Base-by-base conservation (phyloP, 108 stramenopile genomes). In the Skeletonema potamos region DNA sequence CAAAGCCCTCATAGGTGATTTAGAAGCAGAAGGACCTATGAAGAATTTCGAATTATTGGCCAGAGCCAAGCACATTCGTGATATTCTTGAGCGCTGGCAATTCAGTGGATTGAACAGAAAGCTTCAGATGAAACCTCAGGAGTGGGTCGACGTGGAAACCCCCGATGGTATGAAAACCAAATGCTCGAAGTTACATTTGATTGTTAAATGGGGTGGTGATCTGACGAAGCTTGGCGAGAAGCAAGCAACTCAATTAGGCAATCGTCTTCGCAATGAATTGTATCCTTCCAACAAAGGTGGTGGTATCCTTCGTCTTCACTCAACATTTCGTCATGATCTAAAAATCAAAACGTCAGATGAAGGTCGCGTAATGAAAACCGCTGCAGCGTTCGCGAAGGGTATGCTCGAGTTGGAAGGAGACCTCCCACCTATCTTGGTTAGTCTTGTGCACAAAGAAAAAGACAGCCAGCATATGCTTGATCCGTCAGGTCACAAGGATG, bases 191-290 rank as follows among this genome's bases (percentile, higher is more conserved):
- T 79, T 98, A 15, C 94, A 95, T 64, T 71, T 99, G 4, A 94
- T 99, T 60, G 82, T 99, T 17, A 99, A 99, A 85, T 99, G 98
- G 98, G 99, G 99, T 11, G 99, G 99, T 0, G 97, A 97, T 62
- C 84, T 99, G 59, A 99, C 97, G 18, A 89, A 96, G 64, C 78
- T 96, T 34, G 97, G 97, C 8, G 84, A 90, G 63, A 81, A 91
- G 67, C 99, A 99, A 82, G 96, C 98, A 1, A 89, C 95, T 72
- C 73, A 74, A 61, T 84, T 99, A 36, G 99, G 99, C 6, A 86
- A 92, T 34, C 84, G 85, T 17, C 90, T 98, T 51, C 86, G 99
- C 6, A 85, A 91, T 54, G 81, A 84, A 22, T 77, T 97, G 76
- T 99, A 98, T 64, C 99, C 98, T 27, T 11, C 27, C 7, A 56